Conservation (phyloP, 2,329 filamentous ascomycete genomes). For the Coniosporium tulheliwenetii region DNA sequence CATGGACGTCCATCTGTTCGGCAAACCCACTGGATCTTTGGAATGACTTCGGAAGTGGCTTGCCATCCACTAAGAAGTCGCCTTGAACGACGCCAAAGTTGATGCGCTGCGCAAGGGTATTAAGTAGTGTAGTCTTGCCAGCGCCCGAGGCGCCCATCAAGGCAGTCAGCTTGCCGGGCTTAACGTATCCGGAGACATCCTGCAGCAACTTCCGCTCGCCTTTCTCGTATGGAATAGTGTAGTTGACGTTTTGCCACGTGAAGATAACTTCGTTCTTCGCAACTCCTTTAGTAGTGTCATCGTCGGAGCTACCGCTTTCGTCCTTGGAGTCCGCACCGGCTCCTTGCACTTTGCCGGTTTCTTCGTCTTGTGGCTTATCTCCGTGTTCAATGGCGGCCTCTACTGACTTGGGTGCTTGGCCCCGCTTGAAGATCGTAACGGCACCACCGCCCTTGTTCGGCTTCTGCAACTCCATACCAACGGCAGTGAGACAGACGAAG, state of each 20-base stretch:
- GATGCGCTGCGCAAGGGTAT: slow-evolving; percentile 26
- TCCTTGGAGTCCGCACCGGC: slow-evolving; percentile 9
- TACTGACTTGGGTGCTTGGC: slow-evolving; percentile 43
- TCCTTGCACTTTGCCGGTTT: slow-evolving; percentile 26
- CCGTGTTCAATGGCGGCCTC: slow-evolving; percentile 41
- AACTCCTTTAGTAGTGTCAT: slow-evolving; percentile 28
- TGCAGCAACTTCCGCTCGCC: slow-evolving; percentile 35
- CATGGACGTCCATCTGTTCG: slow-evolving; percentile 53
- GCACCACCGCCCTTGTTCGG: slow-evolving; percentile 43
- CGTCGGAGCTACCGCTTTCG: slow-evolving; percentile 11
- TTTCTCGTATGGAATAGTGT: slow-evolving; percentile 43
- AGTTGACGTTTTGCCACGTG: slow-evolving; percentile 77
- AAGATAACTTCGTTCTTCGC: slow-evolving; percentile 46
- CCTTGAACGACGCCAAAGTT: slow-evolving; percentile 28
- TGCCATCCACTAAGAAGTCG: slow-evolving; percentile 29
- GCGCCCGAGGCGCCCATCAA: slow-evolving; percentile 65
- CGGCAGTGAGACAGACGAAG: slow-evolving; percentile 29
- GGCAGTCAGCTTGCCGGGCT: slow-evolving; percentile 61
- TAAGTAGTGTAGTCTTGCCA: slow-evolving; percentile 23
- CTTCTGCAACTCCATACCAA: slow-evolving; percentile 34
- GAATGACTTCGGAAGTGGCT: slow-evolving; percentile 25
- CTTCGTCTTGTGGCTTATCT: slow-evolving; percentile 31
- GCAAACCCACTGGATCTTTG: slow-evolving; percentile 38
- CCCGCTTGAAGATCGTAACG: slow-evolving; percentile 47
- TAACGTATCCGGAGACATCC: slow-evolving; percentile 55